Percentiles rank a stretch among this genome's conserved stretches.
Conservation (phyloP, 352 stramenopile genomes). For the Pythium periplocum region DNA sequence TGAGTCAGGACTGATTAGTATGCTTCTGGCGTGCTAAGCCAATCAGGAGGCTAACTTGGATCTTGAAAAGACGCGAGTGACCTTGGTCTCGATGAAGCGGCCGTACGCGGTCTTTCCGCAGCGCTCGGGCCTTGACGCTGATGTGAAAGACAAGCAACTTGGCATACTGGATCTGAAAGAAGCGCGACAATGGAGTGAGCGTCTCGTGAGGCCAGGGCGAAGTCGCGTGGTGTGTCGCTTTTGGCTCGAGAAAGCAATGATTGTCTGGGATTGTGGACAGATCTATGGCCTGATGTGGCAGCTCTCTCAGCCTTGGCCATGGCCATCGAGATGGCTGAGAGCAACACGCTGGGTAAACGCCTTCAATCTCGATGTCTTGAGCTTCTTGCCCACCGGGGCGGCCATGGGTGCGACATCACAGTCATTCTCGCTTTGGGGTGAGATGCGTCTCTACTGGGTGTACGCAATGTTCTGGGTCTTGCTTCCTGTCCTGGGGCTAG, state of each 20-base stretch:
- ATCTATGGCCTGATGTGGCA: constrained; percentile 72
- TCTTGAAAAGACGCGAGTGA: too few relatives aligned
- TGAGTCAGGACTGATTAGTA: neutral
- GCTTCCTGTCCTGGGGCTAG: constrained; percentile 10
- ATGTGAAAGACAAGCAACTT: neutral
- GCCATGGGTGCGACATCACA: constrained; percentile 56
- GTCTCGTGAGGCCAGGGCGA: constrained; percentile 3
- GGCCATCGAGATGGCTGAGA: constrained; percentile 48
- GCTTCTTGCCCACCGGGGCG: constrained; percentile 38
- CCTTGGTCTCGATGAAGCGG: too few relatives aligned
- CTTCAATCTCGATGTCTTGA: constrained; percentile 49
- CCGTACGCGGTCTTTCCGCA: too few relatives aligned
- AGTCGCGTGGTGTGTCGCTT: constrained; percentile 29
- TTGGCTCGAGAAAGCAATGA: constrained; percentile 53
- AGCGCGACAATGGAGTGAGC: constrained; percentile 3
- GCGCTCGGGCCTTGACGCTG: too few relatives aligned
- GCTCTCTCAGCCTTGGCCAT: constrained; percentile 73
- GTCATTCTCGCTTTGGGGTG: constrained; percentile 52
- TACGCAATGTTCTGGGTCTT: constrained; percentile 41
- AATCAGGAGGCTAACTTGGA: too few relatives aligned
- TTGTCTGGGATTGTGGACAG: constrained; percentile 44
- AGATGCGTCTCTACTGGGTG: constrained; percentile 54
- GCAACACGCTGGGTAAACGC: constrained; percentile 46
- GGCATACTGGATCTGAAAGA: constrained; percentile 17
- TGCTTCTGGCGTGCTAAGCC: too few relatives aligned